phyloP scores from a whole-genome alignment of 495 filamentous ascomycete genomes.

The Hyaloscypha bicolor region DNA sequence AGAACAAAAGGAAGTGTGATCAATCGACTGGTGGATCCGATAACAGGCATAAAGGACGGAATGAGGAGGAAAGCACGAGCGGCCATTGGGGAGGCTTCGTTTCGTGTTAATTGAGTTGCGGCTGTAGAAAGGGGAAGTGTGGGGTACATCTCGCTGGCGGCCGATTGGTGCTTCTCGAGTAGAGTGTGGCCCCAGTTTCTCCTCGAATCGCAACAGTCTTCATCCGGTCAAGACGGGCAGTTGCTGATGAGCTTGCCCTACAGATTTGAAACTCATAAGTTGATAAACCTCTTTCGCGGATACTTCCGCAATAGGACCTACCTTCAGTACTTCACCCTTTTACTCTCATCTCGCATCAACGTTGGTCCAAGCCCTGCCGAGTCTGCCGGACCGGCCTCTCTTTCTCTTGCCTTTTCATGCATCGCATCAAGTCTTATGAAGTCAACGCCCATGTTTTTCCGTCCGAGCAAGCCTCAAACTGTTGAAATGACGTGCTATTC shows the following conservation, averaged over 20 bases:
- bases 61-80: neutral
- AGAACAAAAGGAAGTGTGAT: conserved; percentile 4
- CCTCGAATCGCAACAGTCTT: conserved; percentile 13
- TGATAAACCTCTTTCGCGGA: neutral
- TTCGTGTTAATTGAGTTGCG: conserved; percentile 14
- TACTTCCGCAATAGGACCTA: neutral
- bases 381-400: neutral
- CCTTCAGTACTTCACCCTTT: neutral
- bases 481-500: neutral
- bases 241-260: neutral
- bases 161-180: conserved; percentile 1
- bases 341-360: neutral
- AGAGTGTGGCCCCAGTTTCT: neutral
- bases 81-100: neutral
- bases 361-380: too few species aligned
- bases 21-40: neutral
- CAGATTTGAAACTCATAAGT: neutral
- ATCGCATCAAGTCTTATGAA: neutral
- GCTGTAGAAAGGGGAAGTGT: conserved; percentile 1
- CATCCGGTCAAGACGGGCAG: neutral
- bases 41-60: neutral
- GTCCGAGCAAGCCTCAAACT: neutral
- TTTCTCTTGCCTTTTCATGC: neutral
- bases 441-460: neutral
- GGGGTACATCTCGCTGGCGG: neutral